Evolutionary conservation across 495 filamentous ascomycete genomes (phyloP).

Genomic region (Penicillium steckii): DNA sequence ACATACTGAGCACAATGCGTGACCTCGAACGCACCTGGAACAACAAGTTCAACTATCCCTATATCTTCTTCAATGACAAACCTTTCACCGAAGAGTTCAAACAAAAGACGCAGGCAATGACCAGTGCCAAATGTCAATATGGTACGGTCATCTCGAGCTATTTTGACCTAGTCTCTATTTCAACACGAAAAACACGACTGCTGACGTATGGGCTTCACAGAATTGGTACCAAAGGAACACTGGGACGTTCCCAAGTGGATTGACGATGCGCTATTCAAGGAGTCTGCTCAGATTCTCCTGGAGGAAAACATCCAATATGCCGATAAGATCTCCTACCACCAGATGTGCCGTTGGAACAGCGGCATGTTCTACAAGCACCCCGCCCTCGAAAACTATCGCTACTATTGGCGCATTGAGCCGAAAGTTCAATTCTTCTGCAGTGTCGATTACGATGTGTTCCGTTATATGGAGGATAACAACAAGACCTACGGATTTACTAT

Average conservation of each 20-base stretch:
- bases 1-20: constrained; percentile 80
- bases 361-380: constrained; percentile 98
- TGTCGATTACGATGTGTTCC: constrained; percentile 98
- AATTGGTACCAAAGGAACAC: constrained; percentile 88
- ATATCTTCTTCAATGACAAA: constrained; percentile 98
- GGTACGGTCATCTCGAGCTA: constrained; percentile 53
- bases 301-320: constrained; percentile 90
- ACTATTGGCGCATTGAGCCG: constrained; percentile 99
- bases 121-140: constrained; percentile 82
- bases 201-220: constrained; percentile 33
- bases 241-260: constrained; percentile 95
- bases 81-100: constrained; percentile 94
- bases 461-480: constrained; percentile 95
- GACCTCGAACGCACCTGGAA: constrained; percentile 97
- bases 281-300: constrained; percentile 78
- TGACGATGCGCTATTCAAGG: constrained; percentile 77
- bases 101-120: constrained; percentile 67
- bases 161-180: too few relatives aligned
- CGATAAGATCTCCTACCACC: constrained; percentile 84
- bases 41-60: constrained; percentile 98
- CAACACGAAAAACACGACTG: neutral
- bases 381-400: constrained; percentile 74
- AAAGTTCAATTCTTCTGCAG: constrained; percentile 99
- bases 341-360: constrained; percentile 99
- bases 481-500: constrained; percentile 99